Evolutionary conservation across 805 yeast genomes (phyloP), one percentile per base, ranked within the genome.

Genomic region (Clavispora vitiphila): DNA sequence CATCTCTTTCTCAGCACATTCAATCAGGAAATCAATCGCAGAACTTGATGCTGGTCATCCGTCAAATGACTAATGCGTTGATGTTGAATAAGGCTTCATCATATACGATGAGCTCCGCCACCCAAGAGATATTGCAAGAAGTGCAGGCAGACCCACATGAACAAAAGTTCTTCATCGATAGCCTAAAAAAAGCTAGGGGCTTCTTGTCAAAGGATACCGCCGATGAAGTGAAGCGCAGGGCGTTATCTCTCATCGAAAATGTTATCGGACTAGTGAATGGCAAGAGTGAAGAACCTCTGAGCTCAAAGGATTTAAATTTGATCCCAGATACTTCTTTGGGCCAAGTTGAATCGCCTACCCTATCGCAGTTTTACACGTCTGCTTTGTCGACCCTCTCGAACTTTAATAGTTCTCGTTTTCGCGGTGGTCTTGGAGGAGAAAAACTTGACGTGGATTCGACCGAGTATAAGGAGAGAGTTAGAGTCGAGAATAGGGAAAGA

Each of bases 401-500:
- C 16, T 55, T 55, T 43, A 53, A 54, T 12, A 44, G 49, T 15
- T 38, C 57, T 8, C 53, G 54, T 24, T 51, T 52, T 11, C 44
- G 50, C 9, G 46, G 47, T 37, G 42, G 51, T 9, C 21, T 55
- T 2, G 43, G 49, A 3, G 48, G 55, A 0, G 56, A 55, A 5
- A 64, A 57, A 43, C 60, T 61, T 0, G 59, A 54, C 6, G 44
- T 55, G 8, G 66, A 63, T 22, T 51, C 61, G 3, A 51, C 60
- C 8, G 77, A 73, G 44, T 65, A 68, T 36, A 74, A 74, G 46
- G 87, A 82, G 53, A 73, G 78, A 46, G 67, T 81, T 9, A 65
- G 89, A 37, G 52, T 74, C 20, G 90, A 80, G 37, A 87, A 87
- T 54, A 68, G 95, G 37, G 86, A 80, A 40, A 68, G 96, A 16